Conservation (phyloP, 148 eudicot species). For the Simmondsia chinensis region DNA sequence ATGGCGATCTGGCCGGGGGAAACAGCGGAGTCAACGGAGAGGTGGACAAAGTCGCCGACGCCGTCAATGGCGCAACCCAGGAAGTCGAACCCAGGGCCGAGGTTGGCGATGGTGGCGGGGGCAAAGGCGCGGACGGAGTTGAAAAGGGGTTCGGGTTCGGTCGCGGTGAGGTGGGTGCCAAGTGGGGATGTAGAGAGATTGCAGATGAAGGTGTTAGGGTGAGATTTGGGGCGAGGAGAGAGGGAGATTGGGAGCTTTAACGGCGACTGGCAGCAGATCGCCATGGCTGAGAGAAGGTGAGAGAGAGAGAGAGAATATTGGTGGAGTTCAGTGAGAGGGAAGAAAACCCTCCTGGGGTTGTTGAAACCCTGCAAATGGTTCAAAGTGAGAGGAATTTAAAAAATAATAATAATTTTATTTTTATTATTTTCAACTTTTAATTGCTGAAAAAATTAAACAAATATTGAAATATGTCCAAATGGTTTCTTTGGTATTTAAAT, state of each 20-base stretch:
- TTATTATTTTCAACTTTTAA: too few relatives aligned
- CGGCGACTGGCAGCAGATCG: conserved; percentile 23
- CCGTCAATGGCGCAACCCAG: conserved; percentile 90
- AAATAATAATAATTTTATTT: too few relatives aligned
- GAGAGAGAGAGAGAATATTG: neutral
- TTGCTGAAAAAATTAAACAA: too few relatives aligned
- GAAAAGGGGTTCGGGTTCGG: conserved; percentile 62
- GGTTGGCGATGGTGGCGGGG: conserved; percentile 95
- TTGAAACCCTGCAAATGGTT: too few relatives aligned
- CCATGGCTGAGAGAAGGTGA: conserved; percentile 12
- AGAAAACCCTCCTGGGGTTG: too few relatives aligned
- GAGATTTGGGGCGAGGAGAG: conserved; percentile 6
- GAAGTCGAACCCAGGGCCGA: conserved; percentile 93
- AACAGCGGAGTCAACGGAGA: conserved; percentile 40
- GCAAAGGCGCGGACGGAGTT: conserved; percentile 78
- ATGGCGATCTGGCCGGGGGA: conserved; percentile 62
- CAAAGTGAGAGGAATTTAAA: too few relatives aligned
- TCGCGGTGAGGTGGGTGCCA: neutral
- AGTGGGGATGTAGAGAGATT: conserved; percentile 29
- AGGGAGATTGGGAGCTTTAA: conserved; percentile 12
- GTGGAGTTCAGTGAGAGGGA: neutral
- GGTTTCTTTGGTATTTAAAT: too few relatives aligned
- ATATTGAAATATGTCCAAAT: too few relatives aligned
- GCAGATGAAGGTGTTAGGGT: conserved; percentile 14
- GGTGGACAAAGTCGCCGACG: conserved; percentile 63